Evolutionary conservation across 1,284 basidiomycete species (phyloP), one percentile per base, ranked within the genome.

Genomic region (Calocybe gambosa): DNA sequence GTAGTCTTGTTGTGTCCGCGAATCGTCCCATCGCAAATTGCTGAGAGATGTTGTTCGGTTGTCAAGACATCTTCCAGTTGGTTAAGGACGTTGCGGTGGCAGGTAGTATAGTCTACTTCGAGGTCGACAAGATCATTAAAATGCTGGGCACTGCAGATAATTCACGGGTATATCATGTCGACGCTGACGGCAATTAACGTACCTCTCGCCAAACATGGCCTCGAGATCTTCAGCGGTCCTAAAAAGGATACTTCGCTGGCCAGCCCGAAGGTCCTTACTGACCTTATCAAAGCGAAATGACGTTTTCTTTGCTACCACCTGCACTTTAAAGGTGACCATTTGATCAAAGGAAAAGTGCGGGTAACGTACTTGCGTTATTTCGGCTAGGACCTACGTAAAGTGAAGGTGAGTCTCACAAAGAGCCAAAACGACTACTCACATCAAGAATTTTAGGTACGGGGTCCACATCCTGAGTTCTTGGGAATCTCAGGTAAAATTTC

Each of bases 81-180:
- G 29, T 57, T 46, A 37, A 59, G 47, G 10, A 68, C 55, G 29
- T 59, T 60, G 23, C 58, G 58, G 45, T 61, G 60, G 34, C 61
- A 59, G 13, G 34, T 43, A n/a, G 62, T 58, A 47, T 70, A 71
- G 42, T 65, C 62, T 35, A 58, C 56, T 49, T 71, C 66, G n/a
- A 71, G 56, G 43, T 66, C 63, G 18, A 70, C 61, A 36, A 71
- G 49, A 2, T 46, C 53, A 43, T 70, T 65, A 46, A 66, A 67
- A 43, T 62, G 59, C 19, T 51, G 51, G 13, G 53, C 53, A 34
- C 68, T 70, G 13, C 31, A 18, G 41, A 25, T 23, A n/a, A 26
- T 37, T 25, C 9, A n/a, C 35, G 16, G n/a, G 31, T 16, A 6
- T 33, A 33, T 42, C 36, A 28, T 15, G 37, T 10, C n/a, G 10